phyloP scores from a whole-genome alignment of 768 basidiomycete species.

The Boletus subparvulus region DNA sequence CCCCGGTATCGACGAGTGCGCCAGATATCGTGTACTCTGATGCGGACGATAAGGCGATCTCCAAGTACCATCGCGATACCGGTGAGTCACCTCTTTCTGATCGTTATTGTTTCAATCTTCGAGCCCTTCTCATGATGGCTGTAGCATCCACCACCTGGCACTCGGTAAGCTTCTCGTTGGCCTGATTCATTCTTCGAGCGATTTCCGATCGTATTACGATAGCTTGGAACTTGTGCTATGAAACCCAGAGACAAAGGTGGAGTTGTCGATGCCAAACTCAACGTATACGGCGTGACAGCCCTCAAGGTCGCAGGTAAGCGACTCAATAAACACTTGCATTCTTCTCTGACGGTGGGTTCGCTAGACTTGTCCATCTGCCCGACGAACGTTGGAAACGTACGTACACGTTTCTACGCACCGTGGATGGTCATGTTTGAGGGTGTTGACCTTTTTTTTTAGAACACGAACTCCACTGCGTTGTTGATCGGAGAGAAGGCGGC shows the following conservation, averaged over 20 bases:
- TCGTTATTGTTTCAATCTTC: background rate
- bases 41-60: background rate
- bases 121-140: background rate
- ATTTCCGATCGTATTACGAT: background rate
- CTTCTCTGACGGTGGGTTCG: background rate
- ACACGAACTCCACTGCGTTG: slow-evolving; percentile 17
- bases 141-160: background rate
- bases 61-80: background rate
- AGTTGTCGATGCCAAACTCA: slow-evolving; percentile 13
- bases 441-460: background rate
- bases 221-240: background rate
- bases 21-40: background rate
- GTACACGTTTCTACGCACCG: background rate
- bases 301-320: slow-evolving; percentile 14
- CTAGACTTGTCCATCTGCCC: slow-evolving; percentile 7
- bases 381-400: slow-evolving; percentile 2
- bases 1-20: background rate
- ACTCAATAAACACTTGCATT: background rate
- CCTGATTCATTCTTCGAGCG: background rate
- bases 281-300: slow-evolving; percentile 14
- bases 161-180: background rate
- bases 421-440: background rate
- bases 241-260: background rate
- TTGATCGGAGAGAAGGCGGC: slow-evolving; percentile 20
- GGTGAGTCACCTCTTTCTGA: background rate